These are phyloP conservation scores for Podosphaera xanthii DNA, from an alignment of 2,329 filamentous ascomycete species.

Conservation along the genomic window DNA sequence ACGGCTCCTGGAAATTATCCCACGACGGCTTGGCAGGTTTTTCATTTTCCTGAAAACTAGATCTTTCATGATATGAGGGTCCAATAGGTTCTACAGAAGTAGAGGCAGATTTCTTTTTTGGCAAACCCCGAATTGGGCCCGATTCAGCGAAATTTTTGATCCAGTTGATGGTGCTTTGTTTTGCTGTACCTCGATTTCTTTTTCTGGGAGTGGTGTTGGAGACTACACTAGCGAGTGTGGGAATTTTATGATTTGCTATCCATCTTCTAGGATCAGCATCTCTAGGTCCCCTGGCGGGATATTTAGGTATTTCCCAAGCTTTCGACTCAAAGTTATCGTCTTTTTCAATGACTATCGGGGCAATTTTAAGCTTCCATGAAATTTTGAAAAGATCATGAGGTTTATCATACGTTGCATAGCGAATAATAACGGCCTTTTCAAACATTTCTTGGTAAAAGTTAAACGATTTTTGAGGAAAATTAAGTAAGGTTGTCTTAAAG, in stretches of 20 bases:
- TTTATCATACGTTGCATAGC: not conserved
- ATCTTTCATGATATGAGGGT: too few species aligned
- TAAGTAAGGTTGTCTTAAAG: conserved; percentile 12
- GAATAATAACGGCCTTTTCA: not conserved
- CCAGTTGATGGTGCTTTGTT: not conserved
- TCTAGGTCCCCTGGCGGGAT: not conserved
- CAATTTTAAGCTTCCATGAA: not conserved
- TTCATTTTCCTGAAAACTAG: too few species aligned
- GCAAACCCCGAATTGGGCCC: not conserved
- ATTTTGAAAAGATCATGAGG: not conserved
- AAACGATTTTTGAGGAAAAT: conserved; percentile 1
- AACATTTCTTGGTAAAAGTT: not conserved
- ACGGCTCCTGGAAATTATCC: too few species aligned
- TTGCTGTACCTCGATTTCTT: not conserved
- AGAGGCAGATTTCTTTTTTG: not conserved
- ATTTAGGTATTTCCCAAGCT: not conserved
- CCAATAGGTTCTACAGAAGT: too few species aligned
- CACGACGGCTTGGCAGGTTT: too few species aligned
- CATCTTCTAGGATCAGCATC: too few species aligned
- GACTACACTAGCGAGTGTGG: not conserved
- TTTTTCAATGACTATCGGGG: not conserved
- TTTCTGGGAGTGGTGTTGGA: not conserved
- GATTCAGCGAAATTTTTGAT: not conserved
- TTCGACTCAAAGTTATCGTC: not conserved
- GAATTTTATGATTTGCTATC: not conserved